These are phyloP conservation scores for Gnaphalium uliginosum DNA, from an alignment of 129 eudicot genomes.

Conservation along the genomic window DNA sequence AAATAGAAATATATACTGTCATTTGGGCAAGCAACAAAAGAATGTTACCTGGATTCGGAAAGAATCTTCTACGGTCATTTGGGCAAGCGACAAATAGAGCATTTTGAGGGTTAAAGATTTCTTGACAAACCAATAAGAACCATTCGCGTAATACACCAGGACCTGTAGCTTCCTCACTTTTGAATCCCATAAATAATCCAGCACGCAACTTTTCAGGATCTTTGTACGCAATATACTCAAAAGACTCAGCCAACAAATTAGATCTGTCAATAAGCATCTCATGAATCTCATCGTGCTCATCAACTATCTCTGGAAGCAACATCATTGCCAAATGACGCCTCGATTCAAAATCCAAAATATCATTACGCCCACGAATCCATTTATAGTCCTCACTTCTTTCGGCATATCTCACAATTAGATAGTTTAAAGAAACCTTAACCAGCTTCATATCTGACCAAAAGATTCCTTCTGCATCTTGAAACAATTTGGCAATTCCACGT, in stretches of 20 bases:
- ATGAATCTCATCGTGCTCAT: conserved; percentile 70
- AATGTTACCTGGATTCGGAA: conserved; percentile 73
- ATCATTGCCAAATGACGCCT: conserved; percentile 76
- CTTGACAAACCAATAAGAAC: conserved; percentile 86
- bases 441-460: conserved; percentile 52
- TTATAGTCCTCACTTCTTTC: conserved; percentile 53
- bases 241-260: conserved; percentile 67
- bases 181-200: conserved; percentile 76
- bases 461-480: conserved; percentile 45
- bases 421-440: conserved; percentile 49
- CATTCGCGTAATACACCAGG: conserved; percentile 94
- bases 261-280: conserved; percentile 94
- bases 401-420: conserved; percentile 55
- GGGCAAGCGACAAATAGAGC: conserved; percentile 85
- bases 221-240: conserved; percentile 60
- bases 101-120: conserved; percentile 71
- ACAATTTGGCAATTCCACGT: conserved; percentile 45
- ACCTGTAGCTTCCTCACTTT: conserved; percentile 90
- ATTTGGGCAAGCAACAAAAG: conserved; percentile 65
- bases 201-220: conserved; percentile 47
- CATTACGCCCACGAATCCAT: conserved; percentile 70
- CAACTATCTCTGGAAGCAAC: conserved; percentile 75
- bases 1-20: conserved; percentile 45
- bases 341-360: conserved; percentile 61
- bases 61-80: conserved; percentile 80